phyloP scores from a whole-genome alignment of 495 filamentous ascomycete genomes.

The Cudoniella acicularis region DNA sequence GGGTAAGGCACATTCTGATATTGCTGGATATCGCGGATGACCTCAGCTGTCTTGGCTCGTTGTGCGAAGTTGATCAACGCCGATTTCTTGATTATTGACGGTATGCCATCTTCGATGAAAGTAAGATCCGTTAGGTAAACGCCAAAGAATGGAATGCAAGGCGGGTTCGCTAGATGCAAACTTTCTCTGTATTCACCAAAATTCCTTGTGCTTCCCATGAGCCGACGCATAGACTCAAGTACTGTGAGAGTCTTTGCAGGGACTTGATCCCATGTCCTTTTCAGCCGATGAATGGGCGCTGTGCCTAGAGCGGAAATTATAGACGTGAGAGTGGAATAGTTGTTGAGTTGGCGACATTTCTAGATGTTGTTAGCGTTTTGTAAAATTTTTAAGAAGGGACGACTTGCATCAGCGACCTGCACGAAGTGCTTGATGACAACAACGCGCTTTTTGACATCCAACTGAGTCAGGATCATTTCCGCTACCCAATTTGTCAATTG shows the following conservation, averaged over 20 bases:
- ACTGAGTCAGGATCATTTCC: slow-evolving; percentile 96
- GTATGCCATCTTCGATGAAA: slow-evolving; percentile 98
- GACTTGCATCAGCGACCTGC: slow-evolving; percentile 82
- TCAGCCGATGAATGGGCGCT: slow-evolving; percentile 88
- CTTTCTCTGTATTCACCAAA: slow-evolving; percentile 95
- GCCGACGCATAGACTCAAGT: slow-evolving; percentile 83
- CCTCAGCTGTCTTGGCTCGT: slow-evolving; percentile 94
- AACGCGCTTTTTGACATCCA: slow-evolving; percentile 90
- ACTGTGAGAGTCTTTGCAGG: slow-evolving; percentile 74
- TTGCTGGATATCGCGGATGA: slow-evolving; percentile 96
- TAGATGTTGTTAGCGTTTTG: slow-evolving; percentile 36
- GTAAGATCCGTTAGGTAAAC: slow-evolving; percentile 97
- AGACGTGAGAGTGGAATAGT: slow-evolving; percentile 96
- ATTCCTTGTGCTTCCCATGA: slow-evolving; percentile 98
- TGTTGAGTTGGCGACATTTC: slow-evolving; percentile 94
- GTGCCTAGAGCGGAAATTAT: slow-evolving; percentile 95
- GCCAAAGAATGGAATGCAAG: slow-evolving; percentile 97
- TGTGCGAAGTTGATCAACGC: slow-evolving; percentile 98
- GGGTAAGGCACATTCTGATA: slow-evolving; percentile 96
- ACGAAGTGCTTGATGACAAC: slow-evolving; percentile 99
- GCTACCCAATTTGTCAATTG: slow-evolving; percentile 99
- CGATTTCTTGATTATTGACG: slow-evolving; percentile 89
- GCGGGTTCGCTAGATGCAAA: slow-evolving; percentile 86
- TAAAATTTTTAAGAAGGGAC: not conserved
- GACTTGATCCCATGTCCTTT: slow-evolving; percentile 92